Percentiles rank a stretch among this genome's conserved stretches.
Evolutionary conservation across 768 basidiomycete genomes (phyloP).

Genomic region (Kwoniella sp.): DNA sequence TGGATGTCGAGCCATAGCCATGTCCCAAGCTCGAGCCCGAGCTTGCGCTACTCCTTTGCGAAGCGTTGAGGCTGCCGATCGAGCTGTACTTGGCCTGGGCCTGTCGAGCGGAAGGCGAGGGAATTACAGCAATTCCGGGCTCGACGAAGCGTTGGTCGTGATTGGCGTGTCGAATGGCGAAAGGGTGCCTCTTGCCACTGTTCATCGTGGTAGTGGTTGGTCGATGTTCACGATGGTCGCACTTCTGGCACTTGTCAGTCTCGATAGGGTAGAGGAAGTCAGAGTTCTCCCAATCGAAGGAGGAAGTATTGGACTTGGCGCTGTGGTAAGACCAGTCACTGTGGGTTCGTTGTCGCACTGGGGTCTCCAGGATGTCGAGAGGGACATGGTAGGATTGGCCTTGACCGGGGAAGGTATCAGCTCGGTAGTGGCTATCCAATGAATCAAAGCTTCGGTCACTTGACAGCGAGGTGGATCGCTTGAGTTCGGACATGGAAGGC

Average conservation of each 20-base stretch:
- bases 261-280: conserved; percentile 16
- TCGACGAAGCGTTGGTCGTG: conserved; percentile 14
- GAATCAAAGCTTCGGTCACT: conserved; percentile 15
- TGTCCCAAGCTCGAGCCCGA: conserved; percentile 4
- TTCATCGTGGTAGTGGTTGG: neutral
- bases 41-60: neutral
- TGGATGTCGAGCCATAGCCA: conserved; percentile 12
- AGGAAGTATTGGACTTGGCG: conserved; percentile 2
- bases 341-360: conserved; percentile 5
- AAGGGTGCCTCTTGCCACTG: neutral
- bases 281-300: conserved; percentile 8
- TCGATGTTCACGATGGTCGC: conserved; percentile 4
- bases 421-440: conserved; percentile 8
- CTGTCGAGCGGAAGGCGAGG: conserved; percentile 10
- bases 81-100: neutral
- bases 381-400: conserved; percentile 13
- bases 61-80: neutral
- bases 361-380: conserved; percentile 7
- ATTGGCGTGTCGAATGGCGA: neutral
- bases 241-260: conserved; percentile 3
- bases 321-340: conserved; percentile 13
- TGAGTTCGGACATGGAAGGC: conserved; percentile 29
- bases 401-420: neutral
- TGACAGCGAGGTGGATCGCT: conserved; percentile 33
- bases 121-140: conserved; percentile 26